Evolutionary conservation across 805 yeast genomes (phyloP), one percentile per base, ranked within the genome.

Genomic region (Teunomyces gatunensis): DNA sequence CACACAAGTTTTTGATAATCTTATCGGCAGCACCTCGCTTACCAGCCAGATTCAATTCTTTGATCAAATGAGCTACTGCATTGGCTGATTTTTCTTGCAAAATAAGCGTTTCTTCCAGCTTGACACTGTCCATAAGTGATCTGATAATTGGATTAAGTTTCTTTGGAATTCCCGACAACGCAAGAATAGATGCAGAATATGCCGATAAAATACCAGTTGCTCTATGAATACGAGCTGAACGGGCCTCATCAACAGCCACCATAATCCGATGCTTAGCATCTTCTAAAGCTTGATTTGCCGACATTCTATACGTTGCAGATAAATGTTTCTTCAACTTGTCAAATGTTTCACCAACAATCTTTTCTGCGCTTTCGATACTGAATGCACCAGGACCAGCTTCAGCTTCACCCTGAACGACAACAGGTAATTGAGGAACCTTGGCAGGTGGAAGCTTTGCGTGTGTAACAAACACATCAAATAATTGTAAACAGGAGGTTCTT

Each of bases 361-460:
- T 79, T 47, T 86, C 86, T 1, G 97, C 97, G 51, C 80, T 79
- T 37, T 79, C 86, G 35, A 94, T 63, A 12, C 89, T 80, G 67
- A 94, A 94, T 0, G 97, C 98, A 57, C 85, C 90, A 1, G 96
- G 89, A 2, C 97, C 97, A 2, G 97, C 96, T 50, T 88, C 96
- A 1, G 82, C 75, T 61, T 94, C 98, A 30, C 99, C 99, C 64
- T 90, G 92, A 3, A 92, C 97, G 7, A 91, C 83, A 4, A 90
- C 84, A 0, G 99, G 94, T 15, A 94, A 65, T 46, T 83, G 87
- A 0, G 97, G 97, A 4, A 89, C 64, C 60, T 84, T 85, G 17
- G 78, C 73, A 10, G 81, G 78, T 1, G 92, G 75, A 17, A 92
- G 65, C 63, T 85, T 86, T 4, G 92, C 97, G 28, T 75, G 79